Evolutionary conservation across 2,329 filamentous ascomycete genomes (phyloP), one percentile per base, ranked within the genome.

Genomic region (Davidsoniella neocaledoniae): DNA sequence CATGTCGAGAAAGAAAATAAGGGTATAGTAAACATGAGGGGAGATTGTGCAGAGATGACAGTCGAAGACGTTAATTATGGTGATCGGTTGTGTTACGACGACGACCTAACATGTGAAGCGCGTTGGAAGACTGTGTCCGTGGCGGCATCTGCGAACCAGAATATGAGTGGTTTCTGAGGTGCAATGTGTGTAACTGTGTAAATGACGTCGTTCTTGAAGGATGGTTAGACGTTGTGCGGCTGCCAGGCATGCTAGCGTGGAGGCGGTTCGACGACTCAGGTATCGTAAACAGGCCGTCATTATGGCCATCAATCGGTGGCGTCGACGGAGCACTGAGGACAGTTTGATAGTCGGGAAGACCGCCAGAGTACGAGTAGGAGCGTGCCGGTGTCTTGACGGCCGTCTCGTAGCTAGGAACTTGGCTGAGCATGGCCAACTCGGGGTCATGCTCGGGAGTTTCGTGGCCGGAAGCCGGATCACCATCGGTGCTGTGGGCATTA

Each of bases 401-500:
- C 1, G 83, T 87, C 14, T 74, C 73, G 61, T 88, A 88, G 51
- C 83, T 87, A 1, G 83, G 83, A 2, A 88, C 83, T 55, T 82
- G 82, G 60, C 72, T 82, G 40, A 87, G 66, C 55, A 78, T 74
- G 44, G 74, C 72, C 56, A 85, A 65, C 54, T 83, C 77, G 16
- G 70, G 66, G 45, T 71, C 57, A 54, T 79, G 73, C 56, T 78
- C 72, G 3, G 72, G 70, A 6, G 75, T 77, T 54, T 71, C 69
- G 50, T 71, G 66, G 4, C 71, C 71, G 14, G 73, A 74, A 5
- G 48, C 49, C 4, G 44, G 52, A 69, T 72, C 38, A 74, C 67
- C 7, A 72, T 76, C n/a, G 73, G 60, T 17, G 64, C 48, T 50
- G 36, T 53, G 51, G 26, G 51, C 43, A 33, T 48, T 9, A 62